Percentiles rank a stretch among this genome's conserved stretches.
phyloP scores from a whole-genome alignment of 768 basidiomycete species.

The Trametes cinnabarina region DNA sequence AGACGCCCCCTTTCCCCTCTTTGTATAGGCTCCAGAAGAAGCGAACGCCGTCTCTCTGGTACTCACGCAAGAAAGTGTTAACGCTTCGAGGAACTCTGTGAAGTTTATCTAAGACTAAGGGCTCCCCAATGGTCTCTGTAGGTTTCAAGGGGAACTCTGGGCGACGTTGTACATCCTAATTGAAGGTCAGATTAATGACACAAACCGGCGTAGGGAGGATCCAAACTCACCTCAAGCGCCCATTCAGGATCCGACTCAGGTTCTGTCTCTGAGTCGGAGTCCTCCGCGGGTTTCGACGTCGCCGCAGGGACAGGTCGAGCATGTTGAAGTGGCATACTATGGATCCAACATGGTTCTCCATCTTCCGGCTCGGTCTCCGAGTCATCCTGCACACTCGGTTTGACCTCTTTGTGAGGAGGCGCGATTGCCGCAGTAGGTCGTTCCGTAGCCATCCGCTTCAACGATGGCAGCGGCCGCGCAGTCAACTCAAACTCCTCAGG shows the following conservation, averaged over 20 bases:
- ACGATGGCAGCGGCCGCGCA: not conserved
- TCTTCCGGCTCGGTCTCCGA: conserved; percentile 47
- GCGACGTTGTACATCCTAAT: conserved; percentile 44
- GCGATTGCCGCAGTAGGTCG: not conserved
- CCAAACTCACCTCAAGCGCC: not conserved
- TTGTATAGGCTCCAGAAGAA: conserved; percentile 79
- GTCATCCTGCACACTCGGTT: not conserved
- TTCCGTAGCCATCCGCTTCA: not conserved
- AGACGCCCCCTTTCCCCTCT: conserved; percentile 68
- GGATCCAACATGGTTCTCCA: conserved; percentile 21
- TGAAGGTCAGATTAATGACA: too few relatives aligned
- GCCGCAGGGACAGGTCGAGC: not conserved
- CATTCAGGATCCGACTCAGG: conserved; percentile 36
- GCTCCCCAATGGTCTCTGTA: conserved; percentile 41
- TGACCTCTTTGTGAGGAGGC: not conserved
- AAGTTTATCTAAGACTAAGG: conserved; percentile 50
- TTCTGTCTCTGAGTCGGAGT: conserved; percentile 37
- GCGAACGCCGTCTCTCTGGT: conserved; percentile 82
- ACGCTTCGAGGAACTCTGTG: conserved; percentile 64
- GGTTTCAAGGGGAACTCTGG: conserved; percentile 54
- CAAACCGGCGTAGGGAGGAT: not conserved
- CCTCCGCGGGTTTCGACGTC: not conserved
- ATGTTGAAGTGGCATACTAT: not conserved
- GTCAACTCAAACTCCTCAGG: conserved; percentile 1
- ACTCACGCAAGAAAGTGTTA: conserved; percentile 85